Conservation (phyloP, 2,329 filamentous ascomycete genomes). For the Botryotinia narcissicola region DNA sequence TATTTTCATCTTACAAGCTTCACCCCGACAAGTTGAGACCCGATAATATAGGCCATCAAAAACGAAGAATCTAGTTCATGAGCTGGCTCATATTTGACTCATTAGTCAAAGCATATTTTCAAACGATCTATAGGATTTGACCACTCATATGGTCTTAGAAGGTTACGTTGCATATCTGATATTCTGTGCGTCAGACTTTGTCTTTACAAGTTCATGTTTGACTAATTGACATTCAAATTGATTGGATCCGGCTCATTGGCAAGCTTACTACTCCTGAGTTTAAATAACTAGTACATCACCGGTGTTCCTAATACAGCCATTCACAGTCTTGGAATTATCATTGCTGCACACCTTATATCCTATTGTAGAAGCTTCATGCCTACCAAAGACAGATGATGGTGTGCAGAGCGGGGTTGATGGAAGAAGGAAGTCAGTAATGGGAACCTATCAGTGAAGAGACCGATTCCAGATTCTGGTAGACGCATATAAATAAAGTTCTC, state of each 20-base stretch:
- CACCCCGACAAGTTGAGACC: too few relatives aligned
- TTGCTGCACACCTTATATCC: background rate
- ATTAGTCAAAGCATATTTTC: background rate
- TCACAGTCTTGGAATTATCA: background rate
- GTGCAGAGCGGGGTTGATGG: background rate
- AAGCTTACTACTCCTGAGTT: background rate
- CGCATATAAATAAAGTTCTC: background rate
- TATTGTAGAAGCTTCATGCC: background rate
- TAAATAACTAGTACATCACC: accelerated
- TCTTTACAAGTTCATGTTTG: background rate
- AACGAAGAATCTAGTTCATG: too few relatives aligned
- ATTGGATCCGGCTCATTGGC: background rate
- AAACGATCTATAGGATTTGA: background rate
- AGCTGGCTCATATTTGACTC: background rate
- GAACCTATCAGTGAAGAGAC: background rate
- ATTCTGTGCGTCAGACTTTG: background rate
- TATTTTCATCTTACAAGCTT: too few relatives aligned
- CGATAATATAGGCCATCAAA: too few relatives aligned
- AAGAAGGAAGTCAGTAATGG: background rate
- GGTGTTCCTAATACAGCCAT: too few relatives aligned
- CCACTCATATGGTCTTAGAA: background rate
- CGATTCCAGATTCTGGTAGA: background rate
- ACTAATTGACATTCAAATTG: too few relatives aligned
- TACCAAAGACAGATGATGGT: background rate
- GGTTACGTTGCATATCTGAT: background rate